Evolutionary conservation across 257 asterid genomes (phyloP).

Genomic region (Jaltomata sinuosa): DNA sequence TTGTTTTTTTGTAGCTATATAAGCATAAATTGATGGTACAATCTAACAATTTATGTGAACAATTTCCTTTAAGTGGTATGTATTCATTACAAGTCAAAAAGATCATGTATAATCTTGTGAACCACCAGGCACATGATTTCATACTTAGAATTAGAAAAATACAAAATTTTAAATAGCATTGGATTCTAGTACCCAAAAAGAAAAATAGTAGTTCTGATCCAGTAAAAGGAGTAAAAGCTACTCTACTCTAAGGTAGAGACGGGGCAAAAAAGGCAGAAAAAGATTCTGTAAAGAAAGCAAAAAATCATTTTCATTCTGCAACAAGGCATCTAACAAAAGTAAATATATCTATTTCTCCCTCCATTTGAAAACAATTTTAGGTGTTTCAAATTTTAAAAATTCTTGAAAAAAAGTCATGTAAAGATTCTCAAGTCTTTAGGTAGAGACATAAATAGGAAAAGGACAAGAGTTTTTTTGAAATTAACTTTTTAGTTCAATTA

Average conservation of each 20-base stretch:
- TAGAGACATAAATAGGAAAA: slow-evolving; percentile 13
- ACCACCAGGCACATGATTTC: neutral
- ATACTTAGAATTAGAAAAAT: neutral
- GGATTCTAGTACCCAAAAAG: neutral
- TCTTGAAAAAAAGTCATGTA: neutral
- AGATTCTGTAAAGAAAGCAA: slow-evolving; percentile 7
- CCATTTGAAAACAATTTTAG: neutral
- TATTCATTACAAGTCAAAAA: neutral
- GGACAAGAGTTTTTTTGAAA: slow-evolving; percentile 13
- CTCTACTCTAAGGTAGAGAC: neutral
- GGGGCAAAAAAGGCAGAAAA: neutral
- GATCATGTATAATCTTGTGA: neutral
- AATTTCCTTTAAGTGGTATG: neutral
- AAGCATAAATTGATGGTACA: neutral
- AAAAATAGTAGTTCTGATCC: neutral
- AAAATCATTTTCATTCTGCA: slow-evolving; percentile 35
- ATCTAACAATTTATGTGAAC: neutral
- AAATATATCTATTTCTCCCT: neutral
- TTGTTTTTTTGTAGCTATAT: neutral
- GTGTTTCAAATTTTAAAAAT: slow-evolving; percentile 24
- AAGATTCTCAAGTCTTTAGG: neutral
- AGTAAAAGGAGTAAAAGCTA: neutral
- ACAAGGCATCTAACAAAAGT: slow-evolving; percentile 18
- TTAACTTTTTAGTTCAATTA: slow-evolving; percentile 5
- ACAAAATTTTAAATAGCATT: neutral